These are phyloP conservation scores for Fomes fomentarius DNA, from an alignment of 1,284 basidiomycete species.

Conservation along the genomic window DNA sequence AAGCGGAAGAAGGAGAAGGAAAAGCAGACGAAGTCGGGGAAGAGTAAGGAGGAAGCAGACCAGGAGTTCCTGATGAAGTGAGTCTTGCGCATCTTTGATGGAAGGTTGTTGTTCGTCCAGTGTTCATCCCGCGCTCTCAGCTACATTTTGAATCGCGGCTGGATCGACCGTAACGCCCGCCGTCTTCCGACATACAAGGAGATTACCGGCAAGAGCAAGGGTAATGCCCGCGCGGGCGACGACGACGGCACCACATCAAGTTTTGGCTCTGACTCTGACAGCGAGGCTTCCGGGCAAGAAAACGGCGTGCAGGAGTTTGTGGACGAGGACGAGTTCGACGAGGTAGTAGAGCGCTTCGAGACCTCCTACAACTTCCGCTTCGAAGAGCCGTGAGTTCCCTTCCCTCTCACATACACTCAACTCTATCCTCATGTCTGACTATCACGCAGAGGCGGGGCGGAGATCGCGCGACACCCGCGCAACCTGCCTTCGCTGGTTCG, in stretches of 20 bases:
- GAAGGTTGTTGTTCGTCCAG: constrained; percentile 26
- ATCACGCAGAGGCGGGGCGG: constrained; percentile 67
- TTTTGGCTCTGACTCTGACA: constrained; percentile 25
- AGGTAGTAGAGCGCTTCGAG: constrained; percentile 74
- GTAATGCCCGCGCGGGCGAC: constrained; percentile 42
- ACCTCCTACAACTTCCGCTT: constrained; percentile 93
- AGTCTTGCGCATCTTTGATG: too few relatives aligned
- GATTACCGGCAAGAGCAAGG: constrained; percentile 53
- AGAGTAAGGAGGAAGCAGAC: constrained; percentile 62
- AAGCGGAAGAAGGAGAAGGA: constrained; percentile 37
- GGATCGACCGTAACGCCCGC: constrained; percentile 80
- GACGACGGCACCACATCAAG: constrained; percentile 5
- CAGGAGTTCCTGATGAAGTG: constrained; percentile 93
- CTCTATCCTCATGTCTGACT: background rate
- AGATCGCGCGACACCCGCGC: constrained; percentile 84
- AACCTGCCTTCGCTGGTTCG: constrained; percentile 72
- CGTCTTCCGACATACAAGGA: constrained; percentile 86
- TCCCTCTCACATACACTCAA: background rate
- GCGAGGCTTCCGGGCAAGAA: constrained; percentile 23
- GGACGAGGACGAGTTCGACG: constrained; percentile 70
- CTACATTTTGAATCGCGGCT: constrained; percentile 94
- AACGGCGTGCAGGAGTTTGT: constrained; percentile 39
- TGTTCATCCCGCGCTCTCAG: constrained; percentile 44
- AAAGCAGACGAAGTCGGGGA: constrained; percentile 38
- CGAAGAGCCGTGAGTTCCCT: constrained; percentile 80